Evolutionary conservation across 495 filamentous ascomycete species (phyloP).

Genomic region (Penicillium tannophilum): DNA sequence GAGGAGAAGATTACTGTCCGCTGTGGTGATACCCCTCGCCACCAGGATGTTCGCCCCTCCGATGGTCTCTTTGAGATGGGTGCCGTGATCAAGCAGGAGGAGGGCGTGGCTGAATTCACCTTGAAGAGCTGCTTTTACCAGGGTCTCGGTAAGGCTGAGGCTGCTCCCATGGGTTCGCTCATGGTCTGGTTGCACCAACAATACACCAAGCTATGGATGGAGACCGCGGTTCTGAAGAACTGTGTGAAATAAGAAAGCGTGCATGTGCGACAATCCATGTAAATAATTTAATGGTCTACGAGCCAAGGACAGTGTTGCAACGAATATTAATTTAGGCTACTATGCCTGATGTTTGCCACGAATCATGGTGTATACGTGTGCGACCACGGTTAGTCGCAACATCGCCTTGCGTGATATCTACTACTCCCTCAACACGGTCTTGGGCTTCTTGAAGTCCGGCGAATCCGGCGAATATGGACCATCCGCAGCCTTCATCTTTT

Average conservation of each 20-base stretch:
- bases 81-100: slow-evolving; percentile 59
- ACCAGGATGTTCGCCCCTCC: slow-evolving; percentile 54
- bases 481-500: slow-evolving; percentile 1
- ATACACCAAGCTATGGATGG: slow-evolving; percentile 66
- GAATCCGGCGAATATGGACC: background rate
- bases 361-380: background rate
- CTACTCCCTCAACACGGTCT: slow-evolving; percentile 8
- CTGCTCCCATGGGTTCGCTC: slow-evolving; percentile 54
- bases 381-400: background rate
- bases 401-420: background rate
- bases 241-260: slow-evolving; percentile 12
- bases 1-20: slow-evolving; percentile 62
- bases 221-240: slow-evolving; percentile 50
- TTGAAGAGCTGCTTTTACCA: slow-evolving; percentile 70
- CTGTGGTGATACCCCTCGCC: slow-evolving; percentile 67
- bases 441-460: slow-evolving; percentile 9
- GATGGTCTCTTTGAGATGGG: slow-evolving; percentile 74
- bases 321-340: background rate
- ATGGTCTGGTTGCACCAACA: slow-evolving; percentile 61
- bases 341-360: background rate
- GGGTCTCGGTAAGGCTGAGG: slow-evolving; percentile 49
- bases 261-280: slow-evolving; percentile 15
- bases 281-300: slow-evolving; percentile 22
- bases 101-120: slow-evolving; percentile 62
- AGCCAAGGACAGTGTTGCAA: slow-evolving; percentile 5